phyloP scores from a whole-genome alignment of 2,329 filamentous ascomycete genomes.

The Tolypocladium sp. region DNA sequence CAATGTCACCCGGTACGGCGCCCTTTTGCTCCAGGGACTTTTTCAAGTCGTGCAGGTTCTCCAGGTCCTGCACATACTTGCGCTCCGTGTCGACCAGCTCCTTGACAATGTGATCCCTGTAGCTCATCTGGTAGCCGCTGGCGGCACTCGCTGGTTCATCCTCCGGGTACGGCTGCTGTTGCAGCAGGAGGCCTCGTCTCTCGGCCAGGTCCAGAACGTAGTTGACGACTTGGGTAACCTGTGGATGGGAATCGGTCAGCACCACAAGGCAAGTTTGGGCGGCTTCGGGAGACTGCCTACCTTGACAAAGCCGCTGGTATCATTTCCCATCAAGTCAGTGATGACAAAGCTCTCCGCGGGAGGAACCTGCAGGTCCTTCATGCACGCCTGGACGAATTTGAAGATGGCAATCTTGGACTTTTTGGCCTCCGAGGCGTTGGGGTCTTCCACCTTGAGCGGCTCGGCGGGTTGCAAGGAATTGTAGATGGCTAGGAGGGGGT shows the following conservation, averaged over 20 bases:
- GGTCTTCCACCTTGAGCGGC: slow-evolving; percentile 58
- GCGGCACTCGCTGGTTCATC: slow-evolving; percentile 33
- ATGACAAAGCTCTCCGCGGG: slow-evolving; percentile 84
- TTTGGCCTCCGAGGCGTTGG: slow-evolving; percentile 56
- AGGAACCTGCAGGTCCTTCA: slow-evolving; percentile 71
- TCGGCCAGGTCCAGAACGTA: slow-evolving; percentile 82
- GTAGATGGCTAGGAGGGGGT: slow-evolving; percentile 80
- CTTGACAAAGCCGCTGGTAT: slow-evolving; percentile 96
- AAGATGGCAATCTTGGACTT: slow-evolving; percentile 81
- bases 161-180: slow-evolving; percentile 49
- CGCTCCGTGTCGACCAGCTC: slow-evolving; percentile 92
- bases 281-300: slow-evolving; percentile 31
- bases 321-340: slow-evolving; percentile 82
- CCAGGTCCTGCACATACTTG: slow-evolving; percentile 95
- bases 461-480: slow-evolving; percentile 69
- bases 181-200: slow-evolving; percentile 62
- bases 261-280: neutral
- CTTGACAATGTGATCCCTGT: slow-evolving; percentile 78
- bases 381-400: slow-evolving; percentile 84
- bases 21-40: slow-evolving; percentile 82
- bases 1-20: slow-evolving; percentile 76
- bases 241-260: neutral
- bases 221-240: slow-evolving; percentile 84
- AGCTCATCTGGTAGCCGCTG: slow-evolving; percentile 59
- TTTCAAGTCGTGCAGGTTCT: slow-evolving; percentile 88